Evolutionary conservation across 164 flowering plant species (phyloP).

Genomic region (Vitis rotundifolia): DNA sequence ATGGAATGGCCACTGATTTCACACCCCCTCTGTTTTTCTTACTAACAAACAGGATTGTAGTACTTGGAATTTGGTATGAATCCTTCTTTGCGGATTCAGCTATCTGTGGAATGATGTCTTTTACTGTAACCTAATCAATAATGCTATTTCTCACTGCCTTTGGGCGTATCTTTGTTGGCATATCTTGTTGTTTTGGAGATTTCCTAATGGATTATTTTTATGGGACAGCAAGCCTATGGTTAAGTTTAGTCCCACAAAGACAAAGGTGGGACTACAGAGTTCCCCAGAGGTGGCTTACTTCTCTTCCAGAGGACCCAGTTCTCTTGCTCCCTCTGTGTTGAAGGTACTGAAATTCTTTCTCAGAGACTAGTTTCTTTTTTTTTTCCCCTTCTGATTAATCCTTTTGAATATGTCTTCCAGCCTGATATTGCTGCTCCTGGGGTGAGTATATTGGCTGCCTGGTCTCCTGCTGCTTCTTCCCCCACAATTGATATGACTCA

Average conservation of each 20-base stretch:
- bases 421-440: constrained; percentile 75
- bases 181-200: neutral
- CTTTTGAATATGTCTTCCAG: constrained; percentile 28
- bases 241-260: constrained; percentile 35
- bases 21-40: too few relatives aligned
- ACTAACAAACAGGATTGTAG: too few relatives aligned
- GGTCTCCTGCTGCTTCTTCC: constrained; percentile 28
- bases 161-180: too few relatives aligned
- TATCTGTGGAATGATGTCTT: too few relatives aligned
- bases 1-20: too few relatives aligned
- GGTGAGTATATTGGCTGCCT: constrained; percentile 57
- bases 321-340: constrained; percentile 43
- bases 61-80: too few relatives aligned
- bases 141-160: too few relatives aligned
- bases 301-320: constrained; percentile 64
- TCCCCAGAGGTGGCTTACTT: constrained; percentile 52
- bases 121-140: too few relatives aligned
- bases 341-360: constrained; percentile 29
- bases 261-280: constrained; percentile 33
- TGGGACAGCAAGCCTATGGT: constrained; percentile 42
- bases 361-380: neutral
- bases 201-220: constrained; percentile 3
- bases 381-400: neutral
- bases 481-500: neutral
- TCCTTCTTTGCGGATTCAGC: too few relatives aligned